phyloP scores from a whole-genome alignment of 2,329 filamentous ascomycete genomes.

The Cladophialophora immunda region DNA sequence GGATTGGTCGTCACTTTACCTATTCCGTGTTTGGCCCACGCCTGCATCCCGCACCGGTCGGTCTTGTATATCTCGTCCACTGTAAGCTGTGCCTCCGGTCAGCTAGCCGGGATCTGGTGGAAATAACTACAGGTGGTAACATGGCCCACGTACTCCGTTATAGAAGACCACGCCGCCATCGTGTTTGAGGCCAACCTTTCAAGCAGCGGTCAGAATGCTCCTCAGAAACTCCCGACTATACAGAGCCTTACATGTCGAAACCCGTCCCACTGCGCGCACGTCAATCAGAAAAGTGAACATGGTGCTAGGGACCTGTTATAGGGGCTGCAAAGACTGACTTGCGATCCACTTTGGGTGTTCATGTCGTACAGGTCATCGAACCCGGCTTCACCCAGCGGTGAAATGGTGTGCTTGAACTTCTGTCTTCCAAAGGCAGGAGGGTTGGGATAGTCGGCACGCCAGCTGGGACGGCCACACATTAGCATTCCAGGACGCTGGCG shows the following conservation, averaged over 20 bases:
- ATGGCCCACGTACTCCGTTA: neutral
- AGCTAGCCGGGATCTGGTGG: neutral
- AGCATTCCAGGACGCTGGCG: too few relatives aligned
- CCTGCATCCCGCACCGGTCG: slow-evolving; percentile 14
- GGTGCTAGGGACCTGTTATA: too few relatives aligned
- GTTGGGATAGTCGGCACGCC: slow-evolving; percentile 61
- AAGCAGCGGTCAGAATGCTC: neutral
- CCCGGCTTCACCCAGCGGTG: slow-evolving; percentile 43
- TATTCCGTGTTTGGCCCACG: slow-evolving; percentile 16
- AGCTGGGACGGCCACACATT: slow-evolving; percentile 45
- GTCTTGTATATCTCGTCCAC: slow-evolving; percentile 10
- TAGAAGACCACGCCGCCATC: neutral
- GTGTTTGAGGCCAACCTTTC: slow-evolving; percentile 9
- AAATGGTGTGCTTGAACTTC: slow-evolving; percentile 28
- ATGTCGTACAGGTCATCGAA: slow-evolving; percentile 56
- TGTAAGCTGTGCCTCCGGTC: neutral
- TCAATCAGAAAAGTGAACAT: neutral
- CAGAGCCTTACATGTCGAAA: slow-evolving; percentile 50
- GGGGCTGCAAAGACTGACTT: slow-evolving; percentile 3
- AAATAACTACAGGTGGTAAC: neutral
- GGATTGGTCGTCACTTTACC: neutral
- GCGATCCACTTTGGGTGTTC: slow-evolving; percentile 55
- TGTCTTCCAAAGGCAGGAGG: slow-evolving; percentile 62
- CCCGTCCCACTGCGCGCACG: slow-evolving; percentile 58
- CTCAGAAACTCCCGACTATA: neutral